A percentile compares a stretch with the other conserved stretches of the same genome.
These are phyloP conservation scores for Limnomonas spitsbergensis DNA, from an alignment of 139 green algal species.

Conservation along the genomic window DNA sequence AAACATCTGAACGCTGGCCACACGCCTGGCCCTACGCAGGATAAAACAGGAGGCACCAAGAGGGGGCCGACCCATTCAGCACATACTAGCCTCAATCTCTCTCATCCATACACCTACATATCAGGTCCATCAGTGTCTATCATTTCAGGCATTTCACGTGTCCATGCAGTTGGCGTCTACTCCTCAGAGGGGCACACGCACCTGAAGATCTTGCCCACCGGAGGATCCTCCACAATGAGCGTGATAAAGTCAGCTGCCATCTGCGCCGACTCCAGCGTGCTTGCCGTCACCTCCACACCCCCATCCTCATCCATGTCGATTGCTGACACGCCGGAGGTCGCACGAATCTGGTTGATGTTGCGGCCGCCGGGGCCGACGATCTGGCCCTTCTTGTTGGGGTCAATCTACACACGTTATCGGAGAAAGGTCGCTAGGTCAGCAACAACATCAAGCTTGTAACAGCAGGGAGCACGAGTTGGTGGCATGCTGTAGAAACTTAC, in stretches of 20 bases:
- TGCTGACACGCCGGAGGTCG: slow-evolving; percentile 45
- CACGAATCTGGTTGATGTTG: slow-evolving; percentile 67
- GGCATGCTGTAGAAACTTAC: slow-evolving; percentile 18
- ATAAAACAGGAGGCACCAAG: too few relatives aligned
- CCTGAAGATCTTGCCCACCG: slow-evolving; percentile 48
- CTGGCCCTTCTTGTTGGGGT: slow-evolving; percentile 54
- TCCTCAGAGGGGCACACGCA: background rate
- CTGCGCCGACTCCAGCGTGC: background rate
- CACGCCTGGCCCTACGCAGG: slow-evolving; percentile 16
- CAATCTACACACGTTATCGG: slow-evolving; percentile 28
- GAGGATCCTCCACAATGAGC: slow-evolving; percentile 34
- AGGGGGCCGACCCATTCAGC: too few relatives aligned
- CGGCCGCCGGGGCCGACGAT: slow-evolving; percentile 81
- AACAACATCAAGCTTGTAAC: background rate
- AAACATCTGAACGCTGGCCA: slow-evolving; percentile 49
- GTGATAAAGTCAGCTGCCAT: slow-evolving; percentile 26
- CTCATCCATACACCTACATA: too few relatives aligned
- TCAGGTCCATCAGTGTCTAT: too few relatives aligned
- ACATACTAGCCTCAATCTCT: too few relatives aligned
- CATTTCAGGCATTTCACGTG: too few relatives aligned
- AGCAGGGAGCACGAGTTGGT: too few relatives aligned
- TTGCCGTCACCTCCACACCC: slow-evolving; percentile 32
- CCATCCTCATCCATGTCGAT: slow-evolving; percentile 63
- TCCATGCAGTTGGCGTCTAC: too few relatives aligned
- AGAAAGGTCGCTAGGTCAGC: background rate